Evolutionary conservation across 2,329 filamentous ascomycete species (phyloP).

Genomic region (Calonectria multiphialidica): DNA sequence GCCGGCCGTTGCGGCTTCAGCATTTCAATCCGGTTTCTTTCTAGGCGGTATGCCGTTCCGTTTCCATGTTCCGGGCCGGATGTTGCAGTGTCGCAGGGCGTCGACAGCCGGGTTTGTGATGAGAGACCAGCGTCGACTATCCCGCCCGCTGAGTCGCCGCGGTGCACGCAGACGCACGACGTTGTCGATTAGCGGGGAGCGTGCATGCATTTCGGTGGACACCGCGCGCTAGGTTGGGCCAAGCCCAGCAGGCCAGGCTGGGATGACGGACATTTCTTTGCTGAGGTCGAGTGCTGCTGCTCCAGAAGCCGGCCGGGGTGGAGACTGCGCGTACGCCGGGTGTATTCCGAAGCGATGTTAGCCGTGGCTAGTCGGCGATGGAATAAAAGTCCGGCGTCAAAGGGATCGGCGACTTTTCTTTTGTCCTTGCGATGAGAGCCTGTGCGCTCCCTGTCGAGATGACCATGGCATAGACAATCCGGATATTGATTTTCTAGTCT

Average conservation of each 20-base stretch:
- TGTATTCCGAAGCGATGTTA: slow-evolving; percentile 23
- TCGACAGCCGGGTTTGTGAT: neutral
- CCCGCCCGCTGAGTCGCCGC: neutral
- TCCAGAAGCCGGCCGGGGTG: neutral
- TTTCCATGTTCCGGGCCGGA: neutral
- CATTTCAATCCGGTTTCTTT: neutral
- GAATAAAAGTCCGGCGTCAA: slow-evolving; percentile 28
- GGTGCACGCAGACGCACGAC: slow-evolving; percentile 4
- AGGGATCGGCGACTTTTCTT: slow-evolving; percentile 23
- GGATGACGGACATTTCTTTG: slow-evolving; percentile 10
- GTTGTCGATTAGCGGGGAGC: slow-evolving; percentile 21
- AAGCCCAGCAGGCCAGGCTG: neutral
- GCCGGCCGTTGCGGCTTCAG: neutral
- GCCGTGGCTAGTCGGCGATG: slow-evolving; percentile 25
- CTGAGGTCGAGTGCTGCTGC: neutral
- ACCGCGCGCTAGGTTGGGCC: neutral
- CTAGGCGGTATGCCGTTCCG: neutral
- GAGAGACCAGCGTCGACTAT: neutral
- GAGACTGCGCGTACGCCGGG: slow-evolving; percentile 30
- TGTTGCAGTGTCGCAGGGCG: neutral
- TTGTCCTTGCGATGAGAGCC: neutral
- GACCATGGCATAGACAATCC: slow-evolving; percentile 5
- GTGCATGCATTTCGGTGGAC: slow-evolving; percentile 11
- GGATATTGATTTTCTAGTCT: slow-evolving; percentile 27
- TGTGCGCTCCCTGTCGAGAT: neutral